These are phyloP conservation scores for Mariannaea elegans DNA, from an alignment of 2,329 filamentous ascomycete genomes.

Conservation along the genomic window DNA sequence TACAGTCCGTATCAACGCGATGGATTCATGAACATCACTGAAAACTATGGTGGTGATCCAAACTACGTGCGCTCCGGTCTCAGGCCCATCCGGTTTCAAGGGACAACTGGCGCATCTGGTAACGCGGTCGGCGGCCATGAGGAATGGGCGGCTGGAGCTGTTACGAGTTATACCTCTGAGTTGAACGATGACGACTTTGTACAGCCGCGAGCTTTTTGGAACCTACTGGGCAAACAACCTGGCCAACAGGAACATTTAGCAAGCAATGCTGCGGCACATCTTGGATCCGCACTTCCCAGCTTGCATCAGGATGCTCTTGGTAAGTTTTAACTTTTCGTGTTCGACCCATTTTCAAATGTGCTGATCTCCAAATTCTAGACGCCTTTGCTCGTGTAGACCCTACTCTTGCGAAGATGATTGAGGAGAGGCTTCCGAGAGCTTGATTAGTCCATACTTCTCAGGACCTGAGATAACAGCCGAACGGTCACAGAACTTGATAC, in stretches of 20 bases:
- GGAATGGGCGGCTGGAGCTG: constrained; percentile 64
- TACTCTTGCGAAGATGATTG: constrained; percentile 2
- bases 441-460: no score
- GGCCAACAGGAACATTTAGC: constrained; percentile 9
- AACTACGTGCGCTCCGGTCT: constrained; percentile 37
- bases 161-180: constrained; percentile 56
- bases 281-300: background rate
- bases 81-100: constrained; percentile 39
- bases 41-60: constrained; percentile 40
- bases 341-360: background rate
- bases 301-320: constrained; percentile 6
- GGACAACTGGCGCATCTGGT: constrained; percentile 26
- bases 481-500: no score
- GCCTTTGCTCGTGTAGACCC: constrained; percentile 5
- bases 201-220: constrained; percentile 13
- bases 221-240: constrained; percentile 2
- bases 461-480: no score
- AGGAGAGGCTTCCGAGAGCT: background rate
- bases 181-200: constrained; percentile 12
- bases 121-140: constrained; percentile 14
- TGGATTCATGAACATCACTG: constrained; percentile 33
- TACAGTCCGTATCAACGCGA: constrained; percentile 28
- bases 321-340: background rate
- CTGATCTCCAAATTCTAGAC: background rate
- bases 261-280: background rate